Percentiles rank a stretch among this genome's conserved stretches.
phyloP scores from a whole-genome alignment of 306 rosid genomes.

The Begonia peltatifolia region DNA sequence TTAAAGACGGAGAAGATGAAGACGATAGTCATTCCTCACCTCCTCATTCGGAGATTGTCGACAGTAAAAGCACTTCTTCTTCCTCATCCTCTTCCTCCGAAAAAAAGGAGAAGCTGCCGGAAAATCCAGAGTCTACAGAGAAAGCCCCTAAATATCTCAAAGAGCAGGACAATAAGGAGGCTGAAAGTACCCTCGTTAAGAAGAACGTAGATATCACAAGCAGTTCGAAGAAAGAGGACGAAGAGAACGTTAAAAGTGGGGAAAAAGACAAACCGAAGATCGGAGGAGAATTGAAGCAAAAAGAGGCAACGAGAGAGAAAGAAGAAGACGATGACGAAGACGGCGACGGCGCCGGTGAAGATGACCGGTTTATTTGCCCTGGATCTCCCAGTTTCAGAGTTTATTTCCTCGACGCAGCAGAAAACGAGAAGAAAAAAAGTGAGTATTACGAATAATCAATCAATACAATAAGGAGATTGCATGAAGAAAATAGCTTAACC shows the following conservation, averaged over 20 bases:
- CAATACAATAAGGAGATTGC: too few relatives aligned
- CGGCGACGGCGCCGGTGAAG: slow-evolving; percentile 2
- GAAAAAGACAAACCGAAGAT: background rate
- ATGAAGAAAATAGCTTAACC: too few relatives aligned
- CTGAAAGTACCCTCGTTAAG: too few relatives aligned
- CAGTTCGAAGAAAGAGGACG: background rate
- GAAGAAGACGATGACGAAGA: slow-evolving; percentile 7
- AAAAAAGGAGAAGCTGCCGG: slow-evolving; percentile 3
- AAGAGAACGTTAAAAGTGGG: background rate
- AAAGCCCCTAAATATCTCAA: too few relatives aligned
- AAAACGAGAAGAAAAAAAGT: slow-evolving; percentile 12
- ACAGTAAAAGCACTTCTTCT: slow-evolving; percentile 1
- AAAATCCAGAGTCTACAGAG: too few relatives aligned
- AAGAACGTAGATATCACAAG: too few relatives aligned
- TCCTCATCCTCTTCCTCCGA: slow-evolving; percentile 1
- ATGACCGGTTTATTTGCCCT: slow-evolving; percentile 8
- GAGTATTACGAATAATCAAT: slow-evolving; percentile 1
- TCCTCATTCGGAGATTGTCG: slow-evolving; percentile 9
- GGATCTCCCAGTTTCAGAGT: slow-evolving; percentile 82
- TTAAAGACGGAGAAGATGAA: slow-evolving; percentile 17
- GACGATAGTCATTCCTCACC: slow-evolving; percentile 6
- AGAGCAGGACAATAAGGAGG: too few relatives aligned
- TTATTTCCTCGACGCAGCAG: slow-evolving; percentile 29
- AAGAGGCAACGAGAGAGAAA: slow-evolving; percentile 3
- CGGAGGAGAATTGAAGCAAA: background rate